Percentiles rank a stretch among this genome's conserved stretches.
These are phyloP conservation scores for Lactarius deliciosus DNA, from an alignment of 768 basidiomycete species.

Conservation along the genomic window DNA sequence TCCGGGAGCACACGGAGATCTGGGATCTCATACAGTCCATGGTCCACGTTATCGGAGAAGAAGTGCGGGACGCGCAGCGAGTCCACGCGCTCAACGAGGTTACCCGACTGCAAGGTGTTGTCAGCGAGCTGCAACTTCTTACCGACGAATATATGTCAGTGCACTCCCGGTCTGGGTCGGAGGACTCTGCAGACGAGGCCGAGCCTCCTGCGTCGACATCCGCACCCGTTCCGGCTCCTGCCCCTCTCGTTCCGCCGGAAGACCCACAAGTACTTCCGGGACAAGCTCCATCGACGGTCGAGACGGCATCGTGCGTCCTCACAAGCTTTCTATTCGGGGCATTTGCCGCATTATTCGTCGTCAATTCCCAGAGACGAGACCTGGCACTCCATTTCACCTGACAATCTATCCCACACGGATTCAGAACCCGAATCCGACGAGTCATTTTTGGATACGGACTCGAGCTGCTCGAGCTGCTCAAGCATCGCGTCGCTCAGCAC, in stretches of 20 bases:
- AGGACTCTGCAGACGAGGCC: slow-evolving; percentile 25
- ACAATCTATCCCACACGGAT: slow-evolving; percentile 10
- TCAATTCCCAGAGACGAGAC: slow-evolving; percentile 31
- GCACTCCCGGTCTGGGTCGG: slow-evolving; percentile 31
- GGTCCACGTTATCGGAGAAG: slow-evolving; percentile 61
- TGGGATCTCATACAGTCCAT: slow-evolving; percentile 57
- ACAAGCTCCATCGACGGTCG: slow-evolving; percentile 29
- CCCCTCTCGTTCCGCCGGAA: slow-evolving; percentile 30
- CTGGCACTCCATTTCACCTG: slow-evolving; percentile 30
- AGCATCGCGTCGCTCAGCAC: slow-evolving; percentile 30
- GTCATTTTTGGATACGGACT: slow-evolving; percentile 16
- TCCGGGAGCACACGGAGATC: slow-evolving; percentile 61
- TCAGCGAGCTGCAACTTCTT: slow-evolving; percentile 50
- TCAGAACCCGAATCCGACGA: slow-evolving; percentile 20
- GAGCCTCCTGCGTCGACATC: slow-evolving; percentile 6
- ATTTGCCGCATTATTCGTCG: slow-evolving; percentile 46
- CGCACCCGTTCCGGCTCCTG: slow-evolving; percentile 19
- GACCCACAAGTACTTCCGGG: slow-evolving; percentile 17
- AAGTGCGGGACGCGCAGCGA: slow-evolving; percentile 53
- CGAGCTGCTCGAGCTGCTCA: slow-evolving; percentile 30
- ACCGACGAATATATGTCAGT: slow-evolving; percentile 41
- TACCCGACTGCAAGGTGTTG: slow-evolving; percentile 47
- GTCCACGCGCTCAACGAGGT: slow-evolving; percentile 48
- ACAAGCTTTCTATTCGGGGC: slow-evolving; percentile 63
- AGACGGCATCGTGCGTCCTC: slow-evolving; percentile 47